These are phyloP conservation scores for Striga hermonthica DNA, from an alignment of 305 asterid species.

Conservation along the genomic window DNA sequence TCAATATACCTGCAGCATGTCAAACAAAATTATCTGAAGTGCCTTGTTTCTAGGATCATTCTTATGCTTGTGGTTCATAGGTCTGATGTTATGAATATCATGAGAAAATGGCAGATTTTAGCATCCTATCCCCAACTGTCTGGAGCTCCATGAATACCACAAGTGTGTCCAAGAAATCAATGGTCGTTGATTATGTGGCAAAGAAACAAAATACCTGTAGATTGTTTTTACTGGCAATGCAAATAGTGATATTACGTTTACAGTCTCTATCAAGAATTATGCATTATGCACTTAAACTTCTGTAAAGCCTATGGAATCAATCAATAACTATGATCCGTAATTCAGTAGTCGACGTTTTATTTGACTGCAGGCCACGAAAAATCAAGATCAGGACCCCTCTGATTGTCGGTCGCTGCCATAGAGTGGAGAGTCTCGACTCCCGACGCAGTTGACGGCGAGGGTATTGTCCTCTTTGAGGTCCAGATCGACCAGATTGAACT, in stretches of 20 bases:
- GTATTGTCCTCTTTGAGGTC: too few species aligned
- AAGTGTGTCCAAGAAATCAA: constrained; percentile 65
- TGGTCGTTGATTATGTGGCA: constrained; percentile 7
- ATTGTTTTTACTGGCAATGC: constrained; percentile 4
- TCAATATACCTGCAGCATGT: constrained; percentile 73
- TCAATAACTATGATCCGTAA: too few species aligned
- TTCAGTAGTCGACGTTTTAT: too few species aligned
- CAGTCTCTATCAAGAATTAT: too few species aligned
- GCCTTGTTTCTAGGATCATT: constrained; percentile 69
- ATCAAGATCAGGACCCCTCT: too few species aligned
- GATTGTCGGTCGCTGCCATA: too few species aligned
- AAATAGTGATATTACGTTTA: too few species aligned
- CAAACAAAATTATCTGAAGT: constrained; percentile 69
- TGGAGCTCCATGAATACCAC: constrained; percentile 88
- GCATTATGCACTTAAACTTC: too few species aligned
- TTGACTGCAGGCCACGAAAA: too few species aligned
- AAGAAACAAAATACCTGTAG: constrained; percentile 2
- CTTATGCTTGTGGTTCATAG: constrained; percentile 88
- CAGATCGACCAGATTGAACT: too few species aligned
- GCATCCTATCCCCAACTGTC: constrained; percentile 65
- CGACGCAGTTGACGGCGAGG: too few species aligned
- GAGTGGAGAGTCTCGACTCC: too few species aligned
- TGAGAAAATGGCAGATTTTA: constrained; percentile 72
- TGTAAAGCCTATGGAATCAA: neutral
- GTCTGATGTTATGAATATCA: constrained; percentile 58